Evolutionary conservation across 169 alveolate genomes (phyloP), one percentile per base, ranked within the genome.

Genomic region (Eimeria tenella): DNA sequence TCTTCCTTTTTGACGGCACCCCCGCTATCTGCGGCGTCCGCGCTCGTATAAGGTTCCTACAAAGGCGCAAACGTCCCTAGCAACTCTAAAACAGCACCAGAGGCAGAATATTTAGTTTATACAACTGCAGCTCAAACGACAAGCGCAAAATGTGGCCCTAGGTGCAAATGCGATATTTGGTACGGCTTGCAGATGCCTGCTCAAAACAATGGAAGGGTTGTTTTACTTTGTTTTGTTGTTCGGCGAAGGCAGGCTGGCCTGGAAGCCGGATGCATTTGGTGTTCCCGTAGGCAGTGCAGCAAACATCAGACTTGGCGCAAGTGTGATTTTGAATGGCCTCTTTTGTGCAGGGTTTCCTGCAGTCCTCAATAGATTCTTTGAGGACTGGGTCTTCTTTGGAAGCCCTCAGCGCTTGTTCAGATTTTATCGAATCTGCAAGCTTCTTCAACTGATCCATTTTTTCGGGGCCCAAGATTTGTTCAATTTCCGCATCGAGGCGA

Each of bases 261-360:
- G 94, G 89, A 23, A 83, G 62, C 49, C 90, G 52, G 25, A 75
- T 56, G 84, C 94, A 90, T 75, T 77, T 90, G 65, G 90, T 23
- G 82, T 90, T 90, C 21, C 94, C 94, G 63, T 73, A 62, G 15
- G 65, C 86, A 13, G 70, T 21, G 89, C 94, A 90, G 56, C 94
- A 90, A 50, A 90, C 70, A 63, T 90, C 94, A 5, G 75, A 42
- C 58, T 79, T 62, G 42, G 94, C 89, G 52, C 94, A 90, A 9
- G 75, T 55, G 17, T 49, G 70, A 6, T 75, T 50, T 5, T 50
- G 63, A 5, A 49, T 21, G 31, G 65, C n/a, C 53, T 75, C 71
- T n/a, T 23, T 19, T 19, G 90, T 13, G 71, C 94, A 90, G 10
- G 62, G 68, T 42, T 25, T 52, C 79, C 52, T 73, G 94, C 94